These are phyloP conservation scores for Lachancea dasiensis DNA, from an alignment of 805 yeast species.

Conservation along the genomic window DNA sequence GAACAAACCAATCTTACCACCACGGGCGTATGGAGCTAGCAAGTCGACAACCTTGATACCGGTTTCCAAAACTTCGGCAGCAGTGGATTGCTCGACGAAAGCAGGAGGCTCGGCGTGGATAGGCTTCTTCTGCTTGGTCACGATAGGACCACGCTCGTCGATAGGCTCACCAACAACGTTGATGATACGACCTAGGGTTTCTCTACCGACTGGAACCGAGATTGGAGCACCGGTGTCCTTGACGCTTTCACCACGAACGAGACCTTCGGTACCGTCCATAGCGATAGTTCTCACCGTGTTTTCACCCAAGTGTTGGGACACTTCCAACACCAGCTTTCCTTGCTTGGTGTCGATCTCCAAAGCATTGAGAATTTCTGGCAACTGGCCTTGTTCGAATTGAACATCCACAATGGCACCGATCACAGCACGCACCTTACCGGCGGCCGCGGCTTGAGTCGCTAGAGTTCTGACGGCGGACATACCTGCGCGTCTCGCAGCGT, in stretches of 20 bases:
- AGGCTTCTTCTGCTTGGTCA: slow-evolving; percentile 88
- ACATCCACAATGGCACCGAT: slow-evolving; percentile 99
- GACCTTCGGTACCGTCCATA: slow-evolving; percentile 99
- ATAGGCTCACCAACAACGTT: slow-evolving; percentile 99
- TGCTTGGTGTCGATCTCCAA: slow-evolving; percentile 76
- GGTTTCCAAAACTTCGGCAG: slow-evolving; percentile 97
- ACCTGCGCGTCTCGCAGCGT: slow-evolving; percentile 49
- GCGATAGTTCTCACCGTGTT: slow-evolving; percentile 99
- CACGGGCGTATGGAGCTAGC: slow-evolving; percentile 99
- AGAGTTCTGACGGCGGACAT: slow-evolving; percentile 32
- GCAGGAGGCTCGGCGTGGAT: slow-evolving; percentile 98
- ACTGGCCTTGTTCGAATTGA: slow-evolving; percentile 94
- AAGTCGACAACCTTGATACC: slow-evolving; percentile 99
- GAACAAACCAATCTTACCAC: slow-evolving; percentile 99
- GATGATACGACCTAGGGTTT: slow-evolving; percentile 96
- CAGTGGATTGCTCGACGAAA: slow-evolving; percentile 94
- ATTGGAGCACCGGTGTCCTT: slow-evolving; percentile 97
- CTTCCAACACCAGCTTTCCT: slow-evolving; percentile 89
- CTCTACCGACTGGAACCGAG: slow-evolving; percentile 98
- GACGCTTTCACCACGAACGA: slow-evolving; percentile 93
- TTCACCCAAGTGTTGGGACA: slow-evolving; percentile 99
- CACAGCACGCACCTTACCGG: slow-evolving; percentile 94
- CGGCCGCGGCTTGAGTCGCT: slow-evolving; percentile 41
- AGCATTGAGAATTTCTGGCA: slow-evolving; percentile 97
- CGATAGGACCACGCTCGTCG: slow-evolving; percentile 99